Base-by-base conservation (phyloP, 1,139 yeast genomes). In the Yamadazyma spencermartinsiae region DNA sequence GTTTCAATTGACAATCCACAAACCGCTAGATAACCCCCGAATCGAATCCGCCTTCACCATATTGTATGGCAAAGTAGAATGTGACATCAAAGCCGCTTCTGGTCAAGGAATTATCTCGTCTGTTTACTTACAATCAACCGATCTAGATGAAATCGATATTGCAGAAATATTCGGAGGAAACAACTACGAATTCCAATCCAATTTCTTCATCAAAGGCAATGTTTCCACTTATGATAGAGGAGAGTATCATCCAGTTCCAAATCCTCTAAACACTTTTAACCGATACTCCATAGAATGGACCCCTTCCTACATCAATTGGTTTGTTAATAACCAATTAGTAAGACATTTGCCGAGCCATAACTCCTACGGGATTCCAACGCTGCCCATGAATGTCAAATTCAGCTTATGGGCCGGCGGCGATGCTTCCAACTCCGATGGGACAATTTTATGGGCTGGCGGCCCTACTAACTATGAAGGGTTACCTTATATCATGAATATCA, bases 401-500 rank as follows among this genome's bases (percentile, higher is more conserved):
- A 65, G 73, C 48, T 46, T 68, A 23, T 70, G 75, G 75, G 71
- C 67, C 0, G 73, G 72, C 4, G 76, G 75, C 0, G 74, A 68
- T 39, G 55, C 52, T 11, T 39, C 42, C 16, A 68, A 69, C 41
- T 52, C 54, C 13, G 46, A 48, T 14, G 75, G 72, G 2, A 71
- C 76, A 10, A 63, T 68, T 15, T 45, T 51, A 18, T 70, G 75
- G 76, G 68, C 74, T 1, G 75, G 75, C 0, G 76, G 75, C 1
- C 17, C 41, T 10, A 60, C 73, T 5, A 58, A 63, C 43, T 70
- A 63, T 47, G 35, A 43, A 1, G 47, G 57, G 24, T 53, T 60
- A 21, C 76, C 76, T 1, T 70, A 62, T 45, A 44, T 50, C 9
- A 69, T 69, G 75, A 41, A 43, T 27, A 56, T 66, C 8, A 55